Base-by-base conservation (phyloP, 2,329 filamentous ascomycete genomes). In the Sarocladiaceae sp. region DNA sequence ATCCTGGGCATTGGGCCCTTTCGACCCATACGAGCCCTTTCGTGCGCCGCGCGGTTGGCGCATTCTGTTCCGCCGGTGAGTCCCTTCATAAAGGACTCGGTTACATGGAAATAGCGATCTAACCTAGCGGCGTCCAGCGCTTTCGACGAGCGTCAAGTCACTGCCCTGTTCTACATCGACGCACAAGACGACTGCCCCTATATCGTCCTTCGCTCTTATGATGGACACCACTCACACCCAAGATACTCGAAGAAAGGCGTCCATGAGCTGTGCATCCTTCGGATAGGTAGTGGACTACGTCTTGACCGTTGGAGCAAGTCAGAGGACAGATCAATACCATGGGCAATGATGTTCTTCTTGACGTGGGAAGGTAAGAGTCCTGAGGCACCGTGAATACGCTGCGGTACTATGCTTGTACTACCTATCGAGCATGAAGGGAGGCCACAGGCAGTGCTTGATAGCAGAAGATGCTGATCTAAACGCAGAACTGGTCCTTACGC, bases 401-500 rank as follows among this genome's bases (percentile, higher is more conserved):
- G 29, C 15, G 29, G 10, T 29, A 15, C 26, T 36, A 20, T 37
- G 17, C 12, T 20, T 39, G 12, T 10, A 17, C 8, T 39, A 10
- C 18, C 2, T 26, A 22, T 2, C 29, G 17, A 4, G 8, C 10
- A 33, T 33, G 15, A 33, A 33, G 29, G 29, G 29, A 33, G n/a
- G n/a, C n/a, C n/a, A n/a, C n/a, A n/a, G n/a, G n/a, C n/a, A n/a
- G n/a, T n/a, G n/a, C n/a, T n/a, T n/a, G n/a, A n/a, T n/a, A n/a
- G n/a, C n/a, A 25, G 17, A 3, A 12, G 10, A 26, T 8, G 18
- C 44, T 48, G 28, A 48, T 28, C 26, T 20, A 4, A 13, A 10
- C 12, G 23, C 50, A 84, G 82, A 83, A 62, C 72, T 84, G 66
- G 76, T 82, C 2, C 69, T 85, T 1, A 79, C 83, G 56, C 78